phyloP scores from a whole-genome alignment of 495 filamentous ascomycete species.

The Melanomma pulvis-pyrius region DNA sequence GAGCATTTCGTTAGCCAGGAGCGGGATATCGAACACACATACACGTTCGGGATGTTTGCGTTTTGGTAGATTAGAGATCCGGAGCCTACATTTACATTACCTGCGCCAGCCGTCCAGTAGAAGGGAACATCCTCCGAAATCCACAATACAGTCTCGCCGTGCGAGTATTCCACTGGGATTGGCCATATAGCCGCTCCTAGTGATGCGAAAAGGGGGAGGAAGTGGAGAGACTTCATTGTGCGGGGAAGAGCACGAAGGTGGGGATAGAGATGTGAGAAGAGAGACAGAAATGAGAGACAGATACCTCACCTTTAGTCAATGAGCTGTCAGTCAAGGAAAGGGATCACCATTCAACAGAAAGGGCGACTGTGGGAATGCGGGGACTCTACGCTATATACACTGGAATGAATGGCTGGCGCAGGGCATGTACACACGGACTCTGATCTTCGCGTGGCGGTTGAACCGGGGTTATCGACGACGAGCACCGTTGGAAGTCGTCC shows the following conservation, averaged over 20 bases:
- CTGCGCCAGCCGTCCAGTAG: constrained; percentile 52
- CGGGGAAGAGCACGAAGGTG: not conserved
- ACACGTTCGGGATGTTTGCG: constrained; percentile 5
- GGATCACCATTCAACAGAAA: too few species aligned
- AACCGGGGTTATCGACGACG: not conserved
- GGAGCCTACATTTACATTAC: constrained; percentile 43
- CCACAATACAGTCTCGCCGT: constrained; percentile 59
- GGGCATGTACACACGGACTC: not conserved
- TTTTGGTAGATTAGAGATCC: constrained; percentile 7
- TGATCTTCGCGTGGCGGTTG: not conserved
- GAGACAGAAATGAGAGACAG: not conserved
- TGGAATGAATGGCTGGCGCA: constrained; percentile 13
- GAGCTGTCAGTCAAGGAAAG: not conserved
- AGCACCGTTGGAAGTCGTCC: not conserved
- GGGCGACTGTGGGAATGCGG: not conserved
- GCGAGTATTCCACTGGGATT: constrained; percentile 54
- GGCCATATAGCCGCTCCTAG: constrained; percentile 62
- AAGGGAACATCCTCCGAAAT: constrained; percentile 52
- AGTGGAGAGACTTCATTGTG: constrained; percentile 39
- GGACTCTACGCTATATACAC: not conserved
- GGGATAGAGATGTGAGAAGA: not conserved
- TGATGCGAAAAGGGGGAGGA: constrained; percentile 43
- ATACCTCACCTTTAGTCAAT: not conserved
- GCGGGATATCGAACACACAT: not conserved
- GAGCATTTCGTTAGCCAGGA: not conserved